phyloP scores from a whole-genome alignment of 306 rosid genomes.

The Inga laurina region DNA sequence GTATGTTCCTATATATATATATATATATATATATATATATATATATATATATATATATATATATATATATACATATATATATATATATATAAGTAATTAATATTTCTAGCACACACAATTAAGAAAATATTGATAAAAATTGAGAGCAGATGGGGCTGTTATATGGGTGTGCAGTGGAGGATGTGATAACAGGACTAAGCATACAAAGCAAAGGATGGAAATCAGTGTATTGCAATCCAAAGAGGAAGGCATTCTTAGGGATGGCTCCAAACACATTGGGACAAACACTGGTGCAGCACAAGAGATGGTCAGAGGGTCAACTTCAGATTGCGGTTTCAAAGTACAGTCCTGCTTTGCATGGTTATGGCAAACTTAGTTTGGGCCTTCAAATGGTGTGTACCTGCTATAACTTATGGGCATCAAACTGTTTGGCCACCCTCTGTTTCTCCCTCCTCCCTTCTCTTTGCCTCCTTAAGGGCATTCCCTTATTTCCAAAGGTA shows the following conservation, averaged over 20 bases:
- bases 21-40: no score
- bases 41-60: no score
- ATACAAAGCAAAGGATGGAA: no score
- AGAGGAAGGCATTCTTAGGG: no score
- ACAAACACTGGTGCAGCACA: slow-evolving; percentile 67
- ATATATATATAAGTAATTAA: no score
- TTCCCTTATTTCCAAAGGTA: slow-evolving; percentile 79
- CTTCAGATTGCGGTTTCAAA: slow-evolving; percentile 60
- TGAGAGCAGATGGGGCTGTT: slow-evolving; percentile 63
- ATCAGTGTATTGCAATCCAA: no score
- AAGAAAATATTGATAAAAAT: not conserved
- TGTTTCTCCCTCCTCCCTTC: slow-evolving; percentile 72
- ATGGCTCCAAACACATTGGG: slow-evolving; percentile 34
- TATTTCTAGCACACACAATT: not conserved
- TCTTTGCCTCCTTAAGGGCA: slow-evolving; percentile 60
- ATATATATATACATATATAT: no score
- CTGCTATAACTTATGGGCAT: slow-evolving; percentile 62
- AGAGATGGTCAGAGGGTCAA: slow-evolving; percentile 92
- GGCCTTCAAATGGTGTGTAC: slow-evolving; percentile 71
- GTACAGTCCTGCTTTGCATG: slow-evolving; percentile 66
- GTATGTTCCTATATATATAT: no score
- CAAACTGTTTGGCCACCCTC: slow-evolving; percentile 51
- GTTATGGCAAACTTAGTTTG: slow-evolving; percentile 52
- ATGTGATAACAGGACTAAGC: no score
- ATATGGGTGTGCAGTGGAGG: slow-evolving; percentile 62